Conservation (phyloP, 2,329 filamentous ascomycete genomes). For the Coniochaeta ligniaria region DNA sequence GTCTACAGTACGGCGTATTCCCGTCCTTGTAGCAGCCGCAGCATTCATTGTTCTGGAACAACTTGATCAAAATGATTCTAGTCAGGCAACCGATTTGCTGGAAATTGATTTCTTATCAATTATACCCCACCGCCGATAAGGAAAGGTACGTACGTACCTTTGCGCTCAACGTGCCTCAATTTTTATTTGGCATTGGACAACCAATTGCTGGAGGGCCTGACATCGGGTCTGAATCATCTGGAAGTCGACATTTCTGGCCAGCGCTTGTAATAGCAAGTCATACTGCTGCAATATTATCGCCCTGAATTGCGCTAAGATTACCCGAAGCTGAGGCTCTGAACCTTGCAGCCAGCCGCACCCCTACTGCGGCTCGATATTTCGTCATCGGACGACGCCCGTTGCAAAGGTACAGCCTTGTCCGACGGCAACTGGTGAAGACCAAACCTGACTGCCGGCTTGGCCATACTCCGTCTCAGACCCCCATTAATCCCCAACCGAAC, state of each 20-base stretch:
- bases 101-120: too few species aligned
- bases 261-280: neutral
- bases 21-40: too few species aligned
- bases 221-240: neutral
- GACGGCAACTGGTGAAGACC: neutral
- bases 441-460: neutral
- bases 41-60: too few species aligned
- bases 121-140: neutral
- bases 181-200: neutral
- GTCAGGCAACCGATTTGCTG: too few species aligned
- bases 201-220: neutral
- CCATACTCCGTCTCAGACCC: neutral
- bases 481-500: neutral
- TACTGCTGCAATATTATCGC: neutral
- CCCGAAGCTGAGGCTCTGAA: too few species aligned
- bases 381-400: neutral
- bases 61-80: too few species aligned
- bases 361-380: neutral
- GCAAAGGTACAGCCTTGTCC: neutral
- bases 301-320: neutral
- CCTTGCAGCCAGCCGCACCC: too few species aligned
- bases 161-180: neutral
- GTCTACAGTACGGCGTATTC: too few species aligned
- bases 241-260: neutral
- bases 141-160: neutral